Evolutionary conservation across 345 rosid genomes (phyloP).

Genomic region (Hibiscus tridactylites): DNA sequence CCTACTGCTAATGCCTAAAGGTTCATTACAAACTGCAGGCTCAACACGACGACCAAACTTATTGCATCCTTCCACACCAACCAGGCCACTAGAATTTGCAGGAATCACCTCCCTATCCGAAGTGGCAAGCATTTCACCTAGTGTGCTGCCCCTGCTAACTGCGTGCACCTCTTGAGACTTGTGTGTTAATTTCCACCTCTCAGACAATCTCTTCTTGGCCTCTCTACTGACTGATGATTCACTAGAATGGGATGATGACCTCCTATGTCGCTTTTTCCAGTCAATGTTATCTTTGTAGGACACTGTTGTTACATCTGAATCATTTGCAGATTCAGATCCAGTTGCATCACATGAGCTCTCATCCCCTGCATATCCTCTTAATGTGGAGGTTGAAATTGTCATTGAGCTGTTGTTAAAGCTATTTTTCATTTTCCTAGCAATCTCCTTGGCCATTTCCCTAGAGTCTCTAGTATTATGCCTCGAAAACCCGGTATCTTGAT

Average conservation of each 20-base stretch:
- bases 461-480: conserved; percentile 57
- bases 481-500: conserved; percentile 32
- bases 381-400: conserved; percentile 37
- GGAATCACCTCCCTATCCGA: conserved; percentile 48
- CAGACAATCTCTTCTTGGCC: conserved; percentile 88
- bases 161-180: conserved; percentile 47
- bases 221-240: conserved; percentile 78
- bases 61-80: conserved; percentile 25
- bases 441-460: conserved; percentile 55
- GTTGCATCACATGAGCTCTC: conserved; percentile 69
- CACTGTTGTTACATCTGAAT: conserved; percentile 40
- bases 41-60: conserved; percentile 19
- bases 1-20: conserved; percentile 91
- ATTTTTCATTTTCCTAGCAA: conserved; percentile 56
- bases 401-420: conserved; percentile 30
- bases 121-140: conserved; percentile 89
- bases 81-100: conserved; percentile 30
- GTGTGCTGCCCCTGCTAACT: conserved; percentile 56
- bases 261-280: conserved; percentile 30
- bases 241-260: conserved; percentile 40
- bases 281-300: conserved; percentile 35
- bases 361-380: conserved; percentile 72
- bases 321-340: conserved; percentile 65
- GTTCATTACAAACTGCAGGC: conserved; percentile 34
- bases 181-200: conserved; percentile 88